phyloP scores from a whole-genome alignment of 805 yeast genomes.

The Teunomyces stri region DNA sequence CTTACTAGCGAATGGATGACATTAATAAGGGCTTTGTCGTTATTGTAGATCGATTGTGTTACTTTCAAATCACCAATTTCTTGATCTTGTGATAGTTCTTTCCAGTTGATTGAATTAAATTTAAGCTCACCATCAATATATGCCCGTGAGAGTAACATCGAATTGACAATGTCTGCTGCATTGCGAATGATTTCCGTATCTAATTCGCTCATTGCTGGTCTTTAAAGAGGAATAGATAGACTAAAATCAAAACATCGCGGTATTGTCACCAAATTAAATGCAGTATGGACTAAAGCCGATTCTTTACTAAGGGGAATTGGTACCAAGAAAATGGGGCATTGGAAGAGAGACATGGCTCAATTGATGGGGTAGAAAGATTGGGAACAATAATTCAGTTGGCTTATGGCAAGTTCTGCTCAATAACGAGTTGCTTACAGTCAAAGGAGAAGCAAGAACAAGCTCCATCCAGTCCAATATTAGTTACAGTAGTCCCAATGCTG shows the following conservation, averaged over 20 bases:
- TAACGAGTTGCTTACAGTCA: no score
- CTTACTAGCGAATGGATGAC: slow-evolving; percentile 31
- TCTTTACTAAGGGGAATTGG: no score
- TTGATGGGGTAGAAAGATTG: no score
- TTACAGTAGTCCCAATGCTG: neutral
- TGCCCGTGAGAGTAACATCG: slow-evolving; percentile 33
- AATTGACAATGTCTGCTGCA: slow-evolving; percentile 38
- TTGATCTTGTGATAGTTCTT: slow-evolving; percentile 27
- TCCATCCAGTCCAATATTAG: neutral
- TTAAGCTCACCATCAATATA: slow-evolving; percentile 29
- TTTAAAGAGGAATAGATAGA: neutral
- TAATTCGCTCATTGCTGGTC: slow-evolving; percentile 12
- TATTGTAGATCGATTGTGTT: slow-evolving; percentile 30
- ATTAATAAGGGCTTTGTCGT: slow-evolving; percentile 34
- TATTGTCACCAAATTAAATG: neutral
- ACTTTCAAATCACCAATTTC: slow-evolving; percentile 17
- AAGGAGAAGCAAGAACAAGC: no score
- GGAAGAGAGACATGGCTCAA: no score
- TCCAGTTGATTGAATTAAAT: slow-evolving; percentile 37
- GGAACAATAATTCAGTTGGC: no score
- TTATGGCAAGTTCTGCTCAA: no score
- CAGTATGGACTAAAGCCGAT: neutral
- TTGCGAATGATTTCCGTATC: slow-evolving; percentile 33
- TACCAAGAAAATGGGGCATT: no score
- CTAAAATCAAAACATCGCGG: slow-evolving; percentile 1